These are phyloP conservation scores for Pseudogymnoascus sp. DNA, from an alignment of 2,329 filamentous ascomycete genomes.

Conservation along the genomic window DNA sequence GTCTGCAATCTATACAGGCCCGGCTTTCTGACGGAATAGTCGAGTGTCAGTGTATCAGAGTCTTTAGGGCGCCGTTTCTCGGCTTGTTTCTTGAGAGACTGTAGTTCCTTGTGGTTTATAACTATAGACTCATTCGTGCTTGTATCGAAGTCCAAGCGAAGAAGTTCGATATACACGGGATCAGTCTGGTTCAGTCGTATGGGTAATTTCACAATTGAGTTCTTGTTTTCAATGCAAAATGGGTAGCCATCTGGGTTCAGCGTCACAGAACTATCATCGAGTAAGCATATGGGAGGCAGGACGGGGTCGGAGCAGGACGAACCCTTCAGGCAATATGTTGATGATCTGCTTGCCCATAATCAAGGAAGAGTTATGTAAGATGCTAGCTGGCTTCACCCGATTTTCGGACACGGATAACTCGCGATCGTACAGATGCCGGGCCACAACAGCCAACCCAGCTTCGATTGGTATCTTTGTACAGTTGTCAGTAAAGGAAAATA, in stretches of 20 bases:
- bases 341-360: slow-evolving; percentile 96
- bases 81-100: slow-evolving; percentile 61
- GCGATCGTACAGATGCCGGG: slow-evolving; percentile 81
- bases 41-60: slow-evolving; percentile 55
- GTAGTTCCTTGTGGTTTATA: slow-evolving; percentile 66
- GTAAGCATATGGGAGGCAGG: slow-evolving; percentile 8
- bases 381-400: slow-evolving; percentile 77
- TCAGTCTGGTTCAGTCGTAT: slow-evolving; percentile 91
- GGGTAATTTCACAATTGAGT: slow-evolving; percentile 59
- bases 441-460: slow-evolving; percentile 62
- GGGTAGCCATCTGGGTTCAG: slow-evolving; percentile 75
- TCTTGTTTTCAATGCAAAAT: slow-evolving; percentile 68
- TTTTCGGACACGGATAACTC: slow-evolving; percentile 91
- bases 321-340: slow-evolving; percentile 93
- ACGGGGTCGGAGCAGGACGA: slow-evolving; percentile 23
- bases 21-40: slow-evolving; percentile 72
- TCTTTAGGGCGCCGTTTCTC: slow-evolving; percentile 58
- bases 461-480: slow-evolving; percentile 58
- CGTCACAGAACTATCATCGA: slow-evolving; percentile 58
- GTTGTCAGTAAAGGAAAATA: slow-evolving; percentile 14
- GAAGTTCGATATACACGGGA: slow-evolving; percentile 80
- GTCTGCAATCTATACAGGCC: slow-evolving; percentile 79
- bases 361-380: slow-evolving; percentile 85
- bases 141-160: slow-evolving; percentile 77
- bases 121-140: slow-evolving; percentile 72